Base-by-base conservation (phyloP, 306 rosid species). In the Glycyrrhiza uralensis region DNA sequence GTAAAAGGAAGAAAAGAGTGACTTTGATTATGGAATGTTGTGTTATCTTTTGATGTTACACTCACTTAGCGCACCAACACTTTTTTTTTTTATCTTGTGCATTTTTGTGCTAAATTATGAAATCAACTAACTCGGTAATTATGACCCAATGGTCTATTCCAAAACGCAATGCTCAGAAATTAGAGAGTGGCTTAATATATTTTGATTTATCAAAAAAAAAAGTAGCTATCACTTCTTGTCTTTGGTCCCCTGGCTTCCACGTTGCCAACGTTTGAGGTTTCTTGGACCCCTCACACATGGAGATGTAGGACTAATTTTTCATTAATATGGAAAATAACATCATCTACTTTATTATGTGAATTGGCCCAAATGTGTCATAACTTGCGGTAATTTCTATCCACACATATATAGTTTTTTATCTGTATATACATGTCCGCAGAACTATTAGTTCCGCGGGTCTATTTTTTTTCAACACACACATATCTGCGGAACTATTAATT, bases 171-270 rank as follows among this genome's bases (percentile, higher is more conserved):
- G 32, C 20, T 35, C 7, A 52, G 52, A 41, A 71, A 63, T 54
- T n/a, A n/a, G 52, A 55, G 32, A 78, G 69, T 39, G 74, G 17
- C 62, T 11, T n/a, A n/a, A n/a, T n/a, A n/a, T n/a, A n/a, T n/a
- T 7, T 51, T 10, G 61, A 14, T 61, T 28, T 71, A 2, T 26
- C 68, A 55, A n/a, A n/a, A n/a, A n/a, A n/a, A n/a, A n/a, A n/a
- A 78, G 55, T 71, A 12, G 57, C 10, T 55, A 6, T 38, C 46
- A 79, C 83, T 55, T 72, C 71, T 65, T 66, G 32, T 66, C 33
- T 70, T 60, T 65, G 35, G 30, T 66, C 39, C 36, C 46, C n/a
- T 65, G 6, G 7, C 44, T 6, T 42, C 62, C 69, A 71, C 20
- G 45, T 62, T 71, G 55, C 54, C 61, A 44, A 56, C 32, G 47